phyloP scores from a whole-genome alignment of 257 asterid species.

The Capsicum rhomboideum region DNA sequence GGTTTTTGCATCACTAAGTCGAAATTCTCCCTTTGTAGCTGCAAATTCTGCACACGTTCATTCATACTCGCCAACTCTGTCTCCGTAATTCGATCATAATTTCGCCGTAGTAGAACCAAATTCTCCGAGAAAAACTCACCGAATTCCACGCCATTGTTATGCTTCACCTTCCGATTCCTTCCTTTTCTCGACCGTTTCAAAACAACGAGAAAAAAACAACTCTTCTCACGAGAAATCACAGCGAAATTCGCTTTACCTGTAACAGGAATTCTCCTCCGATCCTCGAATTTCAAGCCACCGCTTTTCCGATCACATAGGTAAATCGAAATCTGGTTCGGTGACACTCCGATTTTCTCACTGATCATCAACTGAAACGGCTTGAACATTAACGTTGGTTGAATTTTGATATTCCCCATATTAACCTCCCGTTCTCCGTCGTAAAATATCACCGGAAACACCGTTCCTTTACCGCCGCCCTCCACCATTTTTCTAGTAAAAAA shows the following conservation, averaged over 20 bases:
- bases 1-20: conserved; percentile 25
- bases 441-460: conserved; percentile 60
- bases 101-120: conserved; percentile 28
- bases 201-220: conserved; percentile 56
- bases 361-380: conserved; percentile 72
- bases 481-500: conserved; percentile 55
- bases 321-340: conserved; percentile 80
- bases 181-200: conserved; percentile 62
- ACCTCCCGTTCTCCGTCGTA: conserved; percentile 77
- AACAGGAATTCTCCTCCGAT: conserved; percentile 49
- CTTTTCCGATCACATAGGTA: conserved; percentile 39
- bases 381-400: conserved; percentile 51
- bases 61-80: conserved; percentile 5
- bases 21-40: conserved; percentile 28
- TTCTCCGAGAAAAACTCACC: conserved; percentile 34
- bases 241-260: conserved; percentile 64
- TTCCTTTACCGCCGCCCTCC: conserved; percentile 31
- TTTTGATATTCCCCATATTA: conserved; percentile 44
- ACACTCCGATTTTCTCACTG: conserved; percentile 72
- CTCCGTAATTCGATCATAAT: conserved; percentile 28
- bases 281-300: conserved; percentile 20
- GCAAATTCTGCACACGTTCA: conserved; percentile 10
- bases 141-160: conserved; percentile 14
- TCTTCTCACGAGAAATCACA: conserved; percentile 39
- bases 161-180: conserved; percentile 41